Conservation (phyloP, 768 basidiomycete species). For the Boletales sp. region DNA sequence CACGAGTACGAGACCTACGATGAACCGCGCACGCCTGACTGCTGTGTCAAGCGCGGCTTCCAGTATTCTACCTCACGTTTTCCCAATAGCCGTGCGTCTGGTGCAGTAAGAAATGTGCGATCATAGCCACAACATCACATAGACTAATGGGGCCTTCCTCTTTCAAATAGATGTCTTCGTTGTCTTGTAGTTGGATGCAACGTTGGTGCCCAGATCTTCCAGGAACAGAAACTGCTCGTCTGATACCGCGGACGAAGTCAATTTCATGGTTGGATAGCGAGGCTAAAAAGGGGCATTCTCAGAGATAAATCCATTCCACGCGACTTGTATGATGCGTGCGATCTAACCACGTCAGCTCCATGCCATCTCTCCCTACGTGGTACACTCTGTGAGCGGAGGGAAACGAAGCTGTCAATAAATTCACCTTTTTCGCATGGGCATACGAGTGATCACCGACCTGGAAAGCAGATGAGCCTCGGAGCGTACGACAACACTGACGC, state of each 20-base stretch:
- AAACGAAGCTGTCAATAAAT: not conserved
- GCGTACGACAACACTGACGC: conserved; percentile 30
- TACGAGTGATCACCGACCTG: conserved; percentile 1
- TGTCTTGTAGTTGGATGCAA: conserved; percentile 75
- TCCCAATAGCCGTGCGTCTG: conserved; percentile 28
- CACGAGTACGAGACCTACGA: conserved; percentile 23
- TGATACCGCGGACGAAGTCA: conserved; percentile 67
- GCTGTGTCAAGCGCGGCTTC: conserved; percentile 53
- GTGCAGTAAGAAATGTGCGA: too few species aligned
- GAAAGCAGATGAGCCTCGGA: conserved; percentile 2
- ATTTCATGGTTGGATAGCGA: conserved; percentile 53
- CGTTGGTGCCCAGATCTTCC: conserved; percentile 60
- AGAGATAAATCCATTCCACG: not conserved
- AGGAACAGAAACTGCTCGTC: conserved; percentile 68
- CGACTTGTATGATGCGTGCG: conserved; percentile 35
- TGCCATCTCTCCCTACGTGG: conserved; percentile 41
- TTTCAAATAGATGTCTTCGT: conserved; percentile 42
- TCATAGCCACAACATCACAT: conserved; percentile 1
- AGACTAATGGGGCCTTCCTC: conserved; percentile 60
- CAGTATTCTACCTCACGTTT: conserved; percentile 56
- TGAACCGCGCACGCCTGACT: conserved; percentile 44
- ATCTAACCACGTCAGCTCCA: conserved; percentile 56
- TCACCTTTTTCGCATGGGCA: conserved; percentile 19
- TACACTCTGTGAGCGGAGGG: not conserved
- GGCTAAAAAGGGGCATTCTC: conserved; percentile 17